phyloP scores from a whole-genome alignment of 257 asterid species.

The Primulina eburnea region DNA sequence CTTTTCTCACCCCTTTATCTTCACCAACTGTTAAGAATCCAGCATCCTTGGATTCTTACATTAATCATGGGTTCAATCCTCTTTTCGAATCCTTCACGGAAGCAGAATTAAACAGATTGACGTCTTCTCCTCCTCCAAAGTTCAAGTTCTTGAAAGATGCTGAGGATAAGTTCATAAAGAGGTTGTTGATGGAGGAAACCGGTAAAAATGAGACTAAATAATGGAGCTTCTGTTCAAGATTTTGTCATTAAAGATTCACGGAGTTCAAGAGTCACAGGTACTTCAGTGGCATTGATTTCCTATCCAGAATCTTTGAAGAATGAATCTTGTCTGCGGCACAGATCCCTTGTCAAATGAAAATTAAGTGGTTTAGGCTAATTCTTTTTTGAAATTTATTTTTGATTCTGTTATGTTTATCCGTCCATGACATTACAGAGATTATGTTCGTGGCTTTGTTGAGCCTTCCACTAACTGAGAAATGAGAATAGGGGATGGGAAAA shows the following conservation, averaged over 20 bases:
- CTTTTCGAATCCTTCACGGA: conserved; percentile 67
- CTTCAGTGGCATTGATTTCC: conserved; percentile 48
- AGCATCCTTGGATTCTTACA: conserved; percentile 44
- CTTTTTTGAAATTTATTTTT: conserved; percentile 5
- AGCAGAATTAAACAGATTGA: conserved; percentile 48
- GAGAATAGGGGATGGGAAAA: neutral
- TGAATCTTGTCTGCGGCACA: conserved; percentile 6
- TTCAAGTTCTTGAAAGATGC: conserved; percentile 92
- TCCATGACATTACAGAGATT: neutral
- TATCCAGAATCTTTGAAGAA: conserved; percentile 41
- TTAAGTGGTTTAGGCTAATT: conserved; percentile 20
- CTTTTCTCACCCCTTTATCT: conserved; percentile 54
- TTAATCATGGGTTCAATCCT: conserved; percentile 67
- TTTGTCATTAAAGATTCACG: conserved; percentile 10
- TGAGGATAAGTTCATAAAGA: conserved; percentile 72
- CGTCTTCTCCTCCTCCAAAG: conserved; percentile 94
- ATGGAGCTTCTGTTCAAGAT: conserved; percentile 26
- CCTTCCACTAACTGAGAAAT: conserved; percentile 5
- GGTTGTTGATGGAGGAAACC: conserved; percentile 52
- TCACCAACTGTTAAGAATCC: conserved; percentile 56
- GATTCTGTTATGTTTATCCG: conserved; percentile 16
- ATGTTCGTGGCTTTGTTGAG: neutral
- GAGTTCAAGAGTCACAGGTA: conserved; percentile 44
- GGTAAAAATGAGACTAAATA: conserved; percentile 34
- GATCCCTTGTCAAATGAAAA: neutral